A percentile compares a stretch with the other conserved stretches of the same genome.
Conservation (phyloP, 441 rosid species). For the Cnidoscolus chayamansa region DNA sequence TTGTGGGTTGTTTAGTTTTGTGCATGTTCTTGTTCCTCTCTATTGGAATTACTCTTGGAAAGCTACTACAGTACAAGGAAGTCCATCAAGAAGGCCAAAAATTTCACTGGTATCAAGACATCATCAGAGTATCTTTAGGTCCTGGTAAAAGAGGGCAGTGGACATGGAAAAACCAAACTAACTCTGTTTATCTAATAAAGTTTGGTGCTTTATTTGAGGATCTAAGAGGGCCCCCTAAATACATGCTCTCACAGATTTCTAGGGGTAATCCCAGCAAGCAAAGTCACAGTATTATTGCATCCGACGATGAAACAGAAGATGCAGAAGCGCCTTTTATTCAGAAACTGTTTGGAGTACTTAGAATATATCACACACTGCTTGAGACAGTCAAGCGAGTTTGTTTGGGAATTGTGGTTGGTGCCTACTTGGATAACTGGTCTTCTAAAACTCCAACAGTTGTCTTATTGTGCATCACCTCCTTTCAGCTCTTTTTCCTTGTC, state of each 20-base stretch:
- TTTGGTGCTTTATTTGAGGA: conserved; percentile 86
- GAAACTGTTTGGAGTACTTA: conserved; percentile 80
- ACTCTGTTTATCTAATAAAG: conserved; percentile 40
- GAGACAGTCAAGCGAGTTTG: conserved; percentile 59
- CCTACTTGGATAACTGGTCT: conserved; percentile 45
- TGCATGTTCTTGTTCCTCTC: conserved; percentile 72
- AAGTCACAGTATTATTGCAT: conserved; percentile 63
- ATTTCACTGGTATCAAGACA: conserved; percentile 91
- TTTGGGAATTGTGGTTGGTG: conserved; percentile 71
- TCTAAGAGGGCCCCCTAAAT: conserved; percentile 94
- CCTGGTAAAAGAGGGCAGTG: conserved; percentile 98
- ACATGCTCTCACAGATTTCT: conserved; percentile 88
- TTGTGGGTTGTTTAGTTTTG: conserved; percentile 49
- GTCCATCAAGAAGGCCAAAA: conserved; percentile 82
- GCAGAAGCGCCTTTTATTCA: conserved; percentile 94
- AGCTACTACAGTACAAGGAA: conserved; percentile 89
- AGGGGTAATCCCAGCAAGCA: conserved; percentile 42
- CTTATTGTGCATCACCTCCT: conserved; percentile 59
- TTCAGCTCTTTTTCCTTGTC: conserved; percentile 82
- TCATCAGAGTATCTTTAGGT: conserved; percentile 74
- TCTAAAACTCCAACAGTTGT: conserved; percentile 46
- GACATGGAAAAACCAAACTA: conserved; percentile 68
- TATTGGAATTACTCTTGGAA: conserved; percentile 74
- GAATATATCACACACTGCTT: conserved; percentile 77
- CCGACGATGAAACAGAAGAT: conserved; percentile 93